phyloP scores from a whole-genome alignment of 805 yeast species.

The Clavispora fructus region DNA sequence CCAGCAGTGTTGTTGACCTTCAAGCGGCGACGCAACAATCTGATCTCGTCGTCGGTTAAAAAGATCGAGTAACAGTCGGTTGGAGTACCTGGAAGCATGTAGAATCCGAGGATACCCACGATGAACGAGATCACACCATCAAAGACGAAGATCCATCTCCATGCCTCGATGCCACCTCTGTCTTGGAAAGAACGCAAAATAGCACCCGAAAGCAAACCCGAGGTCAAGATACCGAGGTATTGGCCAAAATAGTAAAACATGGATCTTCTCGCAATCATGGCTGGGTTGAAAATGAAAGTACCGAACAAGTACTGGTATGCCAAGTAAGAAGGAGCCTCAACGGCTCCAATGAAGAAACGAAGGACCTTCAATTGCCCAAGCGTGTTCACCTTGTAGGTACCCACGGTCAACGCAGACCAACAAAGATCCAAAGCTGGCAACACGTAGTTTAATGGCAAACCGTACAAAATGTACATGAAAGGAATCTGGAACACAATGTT shows the following conservation, averaged over 20 bases:
- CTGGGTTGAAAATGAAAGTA: constrained; percentile 19
- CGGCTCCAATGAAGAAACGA: constrained; percentile 22
- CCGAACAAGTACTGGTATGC: constrained; percentile 23
- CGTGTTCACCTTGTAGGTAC: constrained; percentile 14
- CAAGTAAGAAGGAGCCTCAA: constrained; percentile 24
- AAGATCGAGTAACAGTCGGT: constrained; percentile 15
- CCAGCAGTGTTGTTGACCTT: constrained; percentile 15
- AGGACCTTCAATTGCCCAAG: constrained; percentile 19
- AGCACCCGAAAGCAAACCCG: constrained; percentile 24
- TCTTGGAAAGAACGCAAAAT: constrained; percentile 9
- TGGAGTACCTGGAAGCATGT: constrained; percentile 18
- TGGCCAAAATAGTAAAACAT: constrained; percentile 25
- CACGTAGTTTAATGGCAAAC: constrained; percentile 19
- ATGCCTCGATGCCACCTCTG: constrained; percentile 12
- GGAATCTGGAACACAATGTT: constrained; percentile 23
- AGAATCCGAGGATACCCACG: constrained; percentile 14
- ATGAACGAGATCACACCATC: constrained; percentile 13
- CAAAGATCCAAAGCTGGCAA: constrained; percentile 16
- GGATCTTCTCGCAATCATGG: constrained; percentile 22
- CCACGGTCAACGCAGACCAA: constrained; percentile 21
- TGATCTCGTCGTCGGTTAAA: constrained; percentile 14
- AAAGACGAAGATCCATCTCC: constrained; percentile 16
- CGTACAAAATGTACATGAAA: constrained; percentile 19
- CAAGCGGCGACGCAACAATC: constrained; percentile 33
- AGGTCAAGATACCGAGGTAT: constrained; percentile 24